Percentiles rank a stretch among this genome's conserved stretches.
Conservation (phyloP, 345 rosid species). For the Cardamine resedifolia region DNA sequence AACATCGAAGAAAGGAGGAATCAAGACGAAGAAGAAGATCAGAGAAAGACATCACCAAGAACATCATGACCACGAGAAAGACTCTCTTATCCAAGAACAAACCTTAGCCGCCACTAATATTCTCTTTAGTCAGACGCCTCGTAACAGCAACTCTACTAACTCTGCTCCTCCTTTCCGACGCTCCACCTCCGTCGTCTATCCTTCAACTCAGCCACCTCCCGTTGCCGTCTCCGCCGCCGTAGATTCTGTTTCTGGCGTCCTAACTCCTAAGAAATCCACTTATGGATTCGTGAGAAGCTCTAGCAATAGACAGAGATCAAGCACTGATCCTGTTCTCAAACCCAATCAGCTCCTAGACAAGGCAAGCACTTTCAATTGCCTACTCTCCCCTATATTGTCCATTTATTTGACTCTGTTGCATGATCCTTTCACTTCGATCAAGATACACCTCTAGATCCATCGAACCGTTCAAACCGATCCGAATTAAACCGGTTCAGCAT, state of each 20-base stretch:
- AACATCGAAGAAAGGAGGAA: slow-evolving; percentile 34
- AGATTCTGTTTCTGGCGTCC: slow-evolving; percentile 43
- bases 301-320: slow-evolving; percentile 82
- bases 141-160: slow-evolving; percentile 50
- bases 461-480: background rate
- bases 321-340: slow-evolving; percentile 77
- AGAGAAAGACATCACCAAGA: slow-evolving; percentile 43
- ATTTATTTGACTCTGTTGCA: background rate
- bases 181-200: slow-evolving; percentile 67
- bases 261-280: slow-evolving; percentile 59
- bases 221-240: slow-evolving; percentile 7
- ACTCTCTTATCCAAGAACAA: slow-evolving; percentile 67
- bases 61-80: slow-evolving; percentile 40
- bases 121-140: slow-evolving; percentile 63
- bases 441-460: background rate
- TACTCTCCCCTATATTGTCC: background rate
- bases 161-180: slow-evolving; percentile 66
- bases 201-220: slow-evolving; percentile 18
- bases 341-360: slow-evolving; percentile 87
- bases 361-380: slow-evolving; percentile 44
- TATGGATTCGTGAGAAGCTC: slow-evolving; percentile 59
- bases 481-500: background rate
- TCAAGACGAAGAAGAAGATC: slow-evolving; percentile 37
- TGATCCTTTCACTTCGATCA: background rate
- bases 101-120: slow-evolving; percentile 76